A percentile compares a stretch with the other conserved stretches of the same genome.
These are phyloP conservation scores for Staphylotrichum longicolle DNA, from an alignment of 495 filamentous ascomycete species.

Conservation along the genomic window DNA sequence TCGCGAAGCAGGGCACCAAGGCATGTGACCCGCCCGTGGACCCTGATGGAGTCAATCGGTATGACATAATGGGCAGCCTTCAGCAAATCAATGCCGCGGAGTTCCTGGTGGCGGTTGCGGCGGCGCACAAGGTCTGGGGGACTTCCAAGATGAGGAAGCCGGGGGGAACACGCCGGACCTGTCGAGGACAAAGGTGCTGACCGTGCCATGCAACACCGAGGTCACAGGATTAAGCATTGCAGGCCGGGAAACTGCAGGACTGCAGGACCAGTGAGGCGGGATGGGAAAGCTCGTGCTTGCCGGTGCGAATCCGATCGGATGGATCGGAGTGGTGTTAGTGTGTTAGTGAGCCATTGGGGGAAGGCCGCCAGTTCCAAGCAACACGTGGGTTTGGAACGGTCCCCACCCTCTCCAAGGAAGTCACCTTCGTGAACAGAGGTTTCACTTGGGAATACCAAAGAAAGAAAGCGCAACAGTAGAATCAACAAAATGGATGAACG, in stretches of 20 bases:
- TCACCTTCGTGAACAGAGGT: too few relatives aligned
- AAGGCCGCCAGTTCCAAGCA: background rate
- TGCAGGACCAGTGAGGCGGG: constrained; percentile 3
- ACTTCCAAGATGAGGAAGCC: background rate
- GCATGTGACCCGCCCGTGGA: background rate
- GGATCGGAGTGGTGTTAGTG: background rate
- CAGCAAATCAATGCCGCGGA: background rate
- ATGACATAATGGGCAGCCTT: constrained; percentile 24
- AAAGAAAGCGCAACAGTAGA: too few relatives aligned
- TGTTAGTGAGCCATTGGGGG: background rate
- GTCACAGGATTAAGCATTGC: background rate
- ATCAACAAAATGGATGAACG: too few relatives aligned
- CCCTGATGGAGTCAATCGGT: constrained; percentile 18
- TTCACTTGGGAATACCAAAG: too few relatives aligned
- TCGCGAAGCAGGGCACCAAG: background rate
- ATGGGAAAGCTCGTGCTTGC: constrained; percentile 1
- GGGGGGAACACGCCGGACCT: background rate
- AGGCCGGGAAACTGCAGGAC: background rate
- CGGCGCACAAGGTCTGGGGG: background rate
- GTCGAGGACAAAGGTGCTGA: background rate
- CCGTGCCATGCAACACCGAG: background rate
- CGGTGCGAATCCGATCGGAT: background rate
- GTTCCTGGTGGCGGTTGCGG: background rate
- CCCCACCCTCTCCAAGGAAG: too few relatives aligned
- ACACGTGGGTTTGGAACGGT: too few relatives aligned